These are phyloP conservation scores for Clonostachys rosea DNA, from an alignment of 2,329 filamentous ascomycete genomes.

Conservation along the genomic window DNA sequence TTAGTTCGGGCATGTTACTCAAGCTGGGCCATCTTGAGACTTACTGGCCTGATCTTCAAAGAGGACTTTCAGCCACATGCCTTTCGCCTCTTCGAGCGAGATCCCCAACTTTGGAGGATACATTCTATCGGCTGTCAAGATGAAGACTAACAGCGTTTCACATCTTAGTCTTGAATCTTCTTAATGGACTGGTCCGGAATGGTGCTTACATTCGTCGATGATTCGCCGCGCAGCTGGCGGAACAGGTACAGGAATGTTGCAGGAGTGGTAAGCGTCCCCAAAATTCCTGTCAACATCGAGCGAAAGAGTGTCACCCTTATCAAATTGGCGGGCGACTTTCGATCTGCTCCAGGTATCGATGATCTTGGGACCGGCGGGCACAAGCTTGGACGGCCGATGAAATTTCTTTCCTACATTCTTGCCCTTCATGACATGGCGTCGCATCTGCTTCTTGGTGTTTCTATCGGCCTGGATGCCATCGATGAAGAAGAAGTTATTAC, in stretches of 20 bases:
- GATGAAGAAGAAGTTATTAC: constrained; percentile 47
- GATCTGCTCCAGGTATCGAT: background rate
- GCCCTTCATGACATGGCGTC: constrained; percentile 13
- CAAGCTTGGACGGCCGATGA: constrained; percentile 5
- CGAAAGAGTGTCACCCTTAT: background rate
- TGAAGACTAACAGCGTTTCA: background rate
- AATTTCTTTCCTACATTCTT: constrained; percentile 12
- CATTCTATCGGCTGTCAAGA: constrained; percentile 2
- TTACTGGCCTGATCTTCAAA: constrained; percentile 6
- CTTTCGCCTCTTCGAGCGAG: constrained; percentile 5
- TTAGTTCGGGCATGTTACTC: background rate
- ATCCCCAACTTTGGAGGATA: constrained; percentile 5
- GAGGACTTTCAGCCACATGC: constrained; percentile 6
- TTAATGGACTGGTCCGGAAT: background rate
- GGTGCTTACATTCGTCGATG: constrained; percentile 6
- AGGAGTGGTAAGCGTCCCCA: constrained; percentile 1
- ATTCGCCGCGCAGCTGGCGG: constrained; percentile 2
- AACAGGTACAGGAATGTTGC: constrained; percentile 2
- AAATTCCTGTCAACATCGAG: background rate
- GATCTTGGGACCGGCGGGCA: background rate
- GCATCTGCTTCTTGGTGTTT: constrained; percentile 14
- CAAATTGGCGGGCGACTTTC: no score
- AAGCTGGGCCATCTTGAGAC: background rate
- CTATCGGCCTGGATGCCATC: constrained; percentile 5
- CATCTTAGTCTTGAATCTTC: background rate